These are phyloP conservation scores for Sarcomyxa edulis DNA, from an alignment of 768 basidiomycete genomes.

Conservation along the genomic window DNA sequence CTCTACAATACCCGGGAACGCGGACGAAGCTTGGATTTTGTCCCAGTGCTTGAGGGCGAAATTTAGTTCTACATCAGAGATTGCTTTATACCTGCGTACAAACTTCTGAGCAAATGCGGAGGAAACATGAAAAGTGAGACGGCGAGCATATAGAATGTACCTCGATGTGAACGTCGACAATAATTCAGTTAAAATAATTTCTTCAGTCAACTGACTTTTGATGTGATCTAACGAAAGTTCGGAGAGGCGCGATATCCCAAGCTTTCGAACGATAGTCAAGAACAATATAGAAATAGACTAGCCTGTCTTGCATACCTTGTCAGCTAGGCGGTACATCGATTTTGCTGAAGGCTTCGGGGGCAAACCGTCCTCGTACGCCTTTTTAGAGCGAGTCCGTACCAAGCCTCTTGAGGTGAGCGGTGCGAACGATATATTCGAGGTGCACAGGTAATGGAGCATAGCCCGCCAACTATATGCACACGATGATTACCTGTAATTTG, in stretches of 20 bases:
- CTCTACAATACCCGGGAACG: neutral
- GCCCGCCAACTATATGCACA: conserved; percentile 7
- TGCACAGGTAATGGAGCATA: conserved; percentile 7
- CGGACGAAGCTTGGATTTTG: conserved; percentile 1
- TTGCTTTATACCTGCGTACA: neutral
- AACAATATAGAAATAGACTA: neutral
- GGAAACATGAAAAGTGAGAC: no score
- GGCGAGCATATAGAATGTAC: no score
- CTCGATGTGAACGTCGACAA: conserved; percentile 4
- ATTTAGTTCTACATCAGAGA: neutral
- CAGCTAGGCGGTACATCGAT: conserved; percentile 8
- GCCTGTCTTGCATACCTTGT: conserved; percentile 4
- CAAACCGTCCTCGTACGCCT: neutral
- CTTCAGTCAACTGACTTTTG: conserved; percentile 1
- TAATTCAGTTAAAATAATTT: conserved; percentile 3
- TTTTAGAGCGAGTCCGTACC: conserved; percentile 1
- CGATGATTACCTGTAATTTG: neutral
- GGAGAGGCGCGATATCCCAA: neutral
- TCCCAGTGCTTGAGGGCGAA: conserved; percentile 3
- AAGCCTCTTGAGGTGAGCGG: neutral
- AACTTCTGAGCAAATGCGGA: no score
- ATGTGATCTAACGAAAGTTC: conserved; percentile 1
- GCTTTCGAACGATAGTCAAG: conserved; percentile 1
- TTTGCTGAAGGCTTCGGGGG: conserved; percentile 8
- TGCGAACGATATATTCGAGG: conserved; percentile 6